phyloP scores from a whole-genome alignment of 306 rosid genomes.

The Abrus precatorius region DNA sequence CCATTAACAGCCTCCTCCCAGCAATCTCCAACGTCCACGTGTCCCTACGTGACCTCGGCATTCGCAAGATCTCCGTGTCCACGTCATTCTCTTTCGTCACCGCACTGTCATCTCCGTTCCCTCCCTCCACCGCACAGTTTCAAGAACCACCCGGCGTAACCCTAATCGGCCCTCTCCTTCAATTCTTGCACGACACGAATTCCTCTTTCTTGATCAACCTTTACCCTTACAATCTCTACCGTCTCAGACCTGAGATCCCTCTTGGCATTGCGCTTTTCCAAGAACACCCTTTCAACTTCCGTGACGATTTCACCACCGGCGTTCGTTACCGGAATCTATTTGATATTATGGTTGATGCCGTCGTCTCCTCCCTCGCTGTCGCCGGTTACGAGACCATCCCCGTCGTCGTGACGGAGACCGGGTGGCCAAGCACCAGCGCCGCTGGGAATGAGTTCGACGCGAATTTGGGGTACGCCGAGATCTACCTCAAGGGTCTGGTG shows the following conservation, averaged over 20 bases:
- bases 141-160: conserved; percentile 49
- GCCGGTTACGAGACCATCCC: conserved; percentile 72
- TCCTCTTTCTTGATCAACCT: conserved; percentile 85
- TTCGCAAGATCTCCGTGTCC: conserved; percentile 74
- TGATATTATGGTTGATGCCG: conserved; percentile 85
- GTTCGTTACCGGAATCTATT: conserved; percentile 84
- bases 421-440: conserved; percentile 79
- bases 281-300: conserved; percentile 73
- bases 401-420: conserved; percentile 79
- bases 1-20: conserved; percentile 58
- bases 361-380: conserved; percentile 68
- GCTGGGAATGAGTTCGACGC: conserved; percentile 67
- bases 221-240: conserved; percentile 86
- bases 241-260: conserved; percentile 68
- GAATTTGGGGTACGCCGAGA: conserved; percentile 71
- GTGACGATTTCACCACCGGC: conserved; percentile 80
- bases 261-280: conserved; percentile 79
- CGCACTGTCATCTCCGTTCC: conserved; percentile 66
- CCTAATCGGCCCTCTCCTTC: conserved; percentile 68
- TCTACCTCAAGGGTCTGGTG: conserved; percentile 73
- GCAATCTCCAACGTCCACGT: conserved; percentile 75
- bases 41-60: conserved; percentile 77
- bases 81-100: conserved; percentile 77
- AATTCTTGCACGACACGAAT: conserved; percentile 76
- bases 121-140: conserved; percentile 80